These are phyloP conservation scores for Collariella sp. DNA, from an alignment of 495 filamentous ascomycete species.

Conservation along the genomic window DNA sequence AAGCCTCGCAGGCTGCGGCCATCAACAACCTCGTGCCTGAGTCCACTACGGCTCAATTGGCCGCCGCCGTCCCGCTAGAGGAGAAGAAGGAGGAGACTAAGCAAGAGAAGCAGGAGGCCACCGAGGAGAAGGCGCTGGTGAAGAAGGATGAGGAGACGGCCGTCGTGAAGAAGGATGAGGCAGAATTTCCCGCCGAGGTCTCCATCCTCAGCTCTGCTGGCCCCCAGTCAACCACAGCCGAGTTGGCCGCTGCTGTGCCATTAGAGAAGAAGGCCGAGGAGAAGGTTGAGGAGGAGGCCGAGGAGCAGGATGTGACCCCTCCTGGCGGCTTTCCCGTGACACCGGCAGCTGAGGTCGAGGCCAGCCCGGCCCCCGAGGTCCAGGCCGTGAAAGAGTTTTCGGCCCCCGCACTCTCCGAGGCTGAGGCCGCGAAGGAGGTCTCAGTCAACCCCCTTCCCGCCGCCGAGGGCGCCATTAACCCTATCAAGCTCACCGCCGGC, in stretches of 20 bases:
- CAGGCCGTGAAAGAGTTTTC: too few relatives aligned
- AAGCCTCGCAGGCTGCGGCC: conserved; percentile 35
- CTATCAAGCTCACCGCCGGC: conserved; percentile 68
- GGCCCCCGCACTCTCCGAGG: too few relatives aligned
- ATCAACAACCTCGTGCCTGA: conserved; percentile 54
- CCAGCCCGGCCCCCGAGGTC: too few relatives aligned
- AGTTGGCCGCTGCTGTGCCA: conserved; percentile 25
- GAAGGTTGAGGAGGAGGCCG: not conserved
- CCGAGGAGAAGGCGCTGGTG: conserved; percentile 9
- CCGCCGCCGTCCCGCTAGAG: conserved; percentile 59
- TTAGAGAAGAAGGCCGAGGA: conserved; percentile 14
- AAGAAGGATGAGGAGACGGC: conserved; percentile 11
- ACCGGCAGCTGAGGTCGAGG: conserved; percentile 43
- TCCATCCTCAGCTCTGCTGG: conserved; percentile 16
- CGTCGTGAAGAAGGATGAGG: not conserved
- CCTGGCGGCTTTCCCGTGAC: conserved; percentile 58
- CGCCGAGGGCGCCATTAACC: conserved; percentile 67
- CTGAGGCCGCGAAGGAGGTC: conserved; percentile 44
- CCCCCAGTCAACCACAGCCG: conserved; percentile 28
- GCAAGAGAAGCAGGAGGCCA: not conserved
- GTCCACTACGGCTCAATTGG: conserved; percentile 67
- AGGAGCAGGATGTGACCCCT: not conserved
- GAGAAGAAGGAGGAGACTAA: conserved; percentile 12
- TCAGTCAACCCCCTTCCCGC: conserved; percentile 71
- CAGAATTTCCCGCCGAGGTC: not conserved